Evolutionary conservation across 352 stramenopile genomes (phyloP).

Genomic region (Phytopythium helicoides): DNA sequence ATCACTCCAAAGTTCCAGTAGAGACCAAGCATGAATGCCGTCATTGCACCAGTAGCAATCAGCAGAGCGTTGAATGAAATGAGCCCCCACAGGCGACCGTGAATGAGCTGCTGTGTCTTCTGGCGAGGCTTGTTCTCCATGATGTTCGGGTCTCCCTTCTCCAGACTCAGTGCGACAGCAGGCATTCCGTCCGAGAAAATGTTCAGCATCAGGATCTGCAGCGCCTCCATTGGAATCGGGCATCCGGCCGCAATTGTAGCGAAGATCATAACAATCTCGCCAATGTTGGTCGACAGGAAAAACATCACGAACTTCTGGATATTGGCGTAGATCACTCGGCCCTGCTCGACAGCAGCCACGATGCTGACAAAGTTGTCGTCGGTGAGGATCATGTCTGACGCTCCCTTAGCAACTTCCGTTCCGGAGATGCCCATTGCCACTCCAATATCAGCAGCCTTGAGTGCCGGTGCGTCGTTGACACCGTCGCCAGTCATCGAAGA

Average conservation of each 20-base stretch:
- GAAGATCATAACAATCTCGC: slow-evolving; percentile 90
- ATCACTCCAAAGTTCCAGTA: slow-evolving; percentile 74
- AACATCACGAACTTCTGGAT: slow-evolving; percentile 99
- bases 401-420: slow-evolving; percentile 97
- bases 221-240: slow-evolving; percentile 89
- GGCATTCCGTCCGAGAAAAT: slow-evolving; percentile 96
- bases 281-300: slow-evolving; percentile 97
- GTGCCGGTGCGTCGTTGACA: slow-evolving; percentile 95
- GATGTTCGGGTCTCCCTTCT: slow-evolving; percentile 63
- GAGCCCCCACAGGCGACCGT: slow-evolving; percentile 64
- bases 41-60: slow-evolving; percentile 38
- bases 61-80: slow-evolving; percentile 56
- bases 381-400: slow-evolving; percentile 97
- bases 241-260: slow-evolving; percentile 54
- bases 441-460: slow-evolving; percentile 95
- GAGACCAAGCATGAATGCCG: slow-evolving; percentile 52
- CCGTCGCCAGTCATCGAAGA: slow-evolving; percentile 97
- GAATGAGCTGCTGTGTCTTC: slow-evolving; percentile 52
- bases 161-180: slow-evolving; percentile 65
- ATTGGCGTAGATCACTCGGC: slow-evolving; percentile 96
- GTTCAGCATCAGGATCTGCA: slow-evolving; percentile 99
- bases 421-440: slow-evolving; percentile 98
- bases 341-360: slow-evolving; percentile 95
- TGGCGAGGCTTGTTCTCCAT: slow-evolving; percentile 61
- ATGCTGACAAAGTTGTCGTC: slow-evolving; percentile 99